Percentiles rank a stretch among this genome's conserved stretches.
These are phyloP conservation scores for Neofusicoccum cordaticola DNA, from an alignment of 2,329 filamentous ascomycete genomes.

Conservation along the genomic window DNA sequence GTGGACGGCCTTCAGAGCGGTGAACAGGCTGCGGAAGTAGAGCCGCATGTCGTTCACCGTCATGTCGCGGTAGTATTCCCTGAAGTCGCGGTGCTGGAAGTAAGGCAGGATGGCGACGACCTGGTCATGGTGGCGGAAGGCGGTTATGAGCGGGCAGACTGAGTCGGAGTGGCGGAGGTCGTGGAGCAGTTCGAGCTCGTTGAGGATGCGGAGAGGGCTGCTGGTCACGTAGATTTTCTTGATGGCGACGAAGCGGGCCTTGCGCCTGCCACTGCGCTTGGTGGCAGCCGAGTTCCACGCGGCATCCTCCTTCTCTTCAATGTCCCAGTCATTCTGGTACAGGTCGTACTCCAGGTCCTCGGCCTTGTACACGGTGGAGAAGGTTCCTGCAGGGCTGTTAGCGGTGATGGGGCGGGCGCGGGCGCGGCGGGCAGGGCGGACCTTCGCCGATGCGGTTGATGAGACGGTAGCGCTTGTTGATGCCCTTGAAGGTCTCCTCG, in stretches of 20 bases:
- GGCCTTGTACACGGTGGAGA: constrained; percentile 98
- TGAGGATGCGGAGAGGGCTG: constrained; percentile 87
- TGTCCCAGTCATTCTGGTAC: constrained; percentile 85
- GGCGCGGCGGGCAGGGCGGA: constrained; percentile 34
- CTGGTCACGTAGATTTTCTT: constrained; percentile 99
- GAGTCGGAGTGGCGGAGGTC: constrained; percentile 79
- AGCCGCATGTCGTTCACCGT: constrained; percentile 79
- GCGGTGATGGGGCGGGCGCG: background rate
- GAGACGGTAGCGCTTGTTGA: constrained; percentile 78
- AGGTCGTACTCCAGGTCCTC: constrained; percentile 84
- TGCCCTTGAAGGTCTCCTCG: constrained; percentile 76
- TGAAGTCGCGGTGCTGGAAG: constrained; percentile 92
- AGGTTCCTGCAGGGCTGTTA: constrained; percentile 66
- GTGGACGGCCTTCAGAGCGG: constrained; percentile 80
- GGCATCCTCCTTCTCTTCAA: constrained; percentile 61
- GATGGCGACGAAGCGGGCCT: constrained; percentile 82
- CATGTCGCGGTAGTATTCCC: constrained; percentile 90
- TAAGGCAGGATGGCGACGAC: constrained; percentile 93
- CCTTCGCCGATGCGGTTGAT: constrained; percentile 98
- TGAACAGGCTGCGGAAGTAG: constrained; percentile 87
- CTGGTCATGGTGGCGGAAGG: constrained; percentile 92
- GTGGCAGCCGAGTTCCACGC: constrained; percentile 71
- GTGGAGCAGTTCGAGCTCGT: constrained; percentile 90
- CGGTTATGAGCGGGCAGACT: constrained; percentile 93
- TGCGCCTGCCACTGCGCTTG: constrained; percentile 47